Conservation (phyloP, 352 stramenopile genomes). For the Aphanomyces invadans region DNA sequence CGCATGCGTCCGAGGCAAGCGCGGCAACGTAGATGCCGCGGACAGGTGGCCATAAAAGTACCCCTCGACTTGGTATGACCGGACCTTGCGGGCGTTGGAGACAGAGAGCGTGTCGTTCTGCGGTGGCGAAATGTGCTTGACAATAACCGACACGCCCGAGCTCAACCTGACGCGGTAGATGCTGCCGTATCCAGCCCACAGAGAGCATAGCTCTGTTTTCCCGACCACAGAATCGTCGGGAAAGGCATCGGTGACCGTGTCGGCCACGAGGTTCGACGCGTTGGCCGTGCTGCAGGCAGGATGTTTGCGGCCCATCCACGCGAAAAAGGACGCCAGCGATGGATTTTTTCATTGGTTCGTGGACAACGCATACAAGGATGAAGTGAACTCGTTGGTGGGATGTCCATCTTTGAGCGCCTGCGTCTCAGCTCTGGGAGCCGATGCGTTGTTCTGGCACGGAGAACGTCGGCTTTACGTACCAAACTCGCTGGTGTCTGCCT, state of each 20-base stretch:
- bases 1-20: not conserved
- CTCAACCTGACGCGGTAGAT: conserved; percentile 17
- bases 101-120: not conserved
- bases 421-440: no score
- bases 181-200: conserved; percentile 24
- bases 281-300: not conserved
- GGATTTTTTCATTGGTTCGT: no score
- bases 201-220: conserved; percentile 12
- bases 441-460: no score
- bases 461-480: no score
- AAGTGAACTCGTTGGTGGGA: no score
- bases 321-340: no score
- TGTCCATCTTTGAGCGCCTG: no score
- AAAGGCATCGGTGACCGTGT: not conserved
- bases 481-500: no score
- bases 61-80: conserved; percentile 21
- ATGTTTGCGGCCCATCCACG: not conserved
- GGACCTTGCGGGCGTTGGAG: conserved; percentile 17
- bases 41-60: conserved; percentile 22
- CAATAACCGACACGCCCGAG: not conserved
- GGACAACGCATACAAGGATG: no score
- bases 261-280: conserved; percentile 1
- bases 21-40: not conserved
- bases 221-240: not conserved
- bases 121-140: conserved; percentile 19